Percentiles rank a stretch among this genome's conserved stretches.
Evolutionary conservation across 2,329 filamentous ascomycete species (phyloP).

Genomic region (Aspergillus candidus): DNA sequence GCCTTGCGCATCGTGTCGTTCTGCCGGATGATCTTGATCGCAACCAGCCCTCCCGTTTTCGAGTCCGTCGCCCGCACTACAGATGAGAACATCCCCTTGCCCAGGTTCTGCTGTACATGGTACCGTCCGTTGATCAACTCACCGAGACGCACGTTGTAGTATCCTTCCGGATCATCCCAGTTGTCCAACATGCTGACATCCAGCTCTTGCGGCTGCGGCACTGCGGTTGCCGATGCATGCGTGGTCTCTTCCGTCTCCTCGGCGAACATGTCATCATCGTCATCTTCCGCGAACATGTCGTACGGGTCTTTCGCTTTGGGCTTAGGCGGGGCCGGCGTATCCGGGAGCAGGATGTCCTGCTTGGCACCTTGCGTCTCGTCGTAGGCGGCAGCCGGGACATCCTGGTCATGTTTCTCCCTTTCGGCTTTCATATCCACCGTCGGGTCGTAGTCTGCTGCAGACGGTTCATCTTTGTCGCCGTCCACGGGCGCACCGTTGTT

Average conservation of each 20-base stretch:
- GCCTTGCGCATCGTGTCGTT: constrained; percentile 90
- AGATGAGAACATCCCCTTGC: constrained; percentile 92
- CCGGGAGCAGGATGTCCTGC: constrained; percentile 47
- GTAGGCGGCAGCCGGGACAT: constrained; percentile 50
- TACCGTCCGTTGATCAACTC: constrained; percentile 87
- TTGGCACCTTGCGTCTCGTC: constrained; percentile 52
- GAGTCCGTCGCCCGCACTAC: constrained; percentile 85
- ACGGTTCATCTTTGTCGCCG: constrained; percentile 64
- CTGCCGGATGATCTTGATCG: constrained; percentile 96
- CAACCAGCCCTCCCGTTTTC: constrained; percentile 68
- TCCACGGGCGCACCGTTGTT: constrained; percentile 43
- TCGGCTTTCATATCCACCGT: constrained; percentile 85
- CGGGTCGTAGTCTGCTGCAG: constrained; percentile 90
- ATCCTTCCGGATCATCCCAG: constrained; percentile 88
- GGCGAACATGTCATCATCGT: constrained; percentile 84
- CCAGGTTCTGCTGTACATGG: constrained; percentile 78
- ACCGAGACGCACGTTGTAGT: constrained; percentile 90
- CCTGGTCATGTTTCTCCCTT: constrained; percentile 60
- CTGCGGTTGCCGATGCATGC: constrained; percentile 44
- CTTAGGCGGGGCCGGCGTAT: constrained; percentile 32
- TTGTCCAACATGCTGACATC: constrained; percentile 79
- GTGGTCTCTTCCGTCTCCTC: constrained; percentile 56
- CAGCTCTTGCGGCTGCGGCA: constrained; percentile 52
- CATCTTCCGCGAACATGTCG: constrained; percentile 59
- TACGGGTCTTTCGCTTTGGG: constrained; percentile 48